Evolutionary conservation across 106 monocot genomes (phyloP), one percentile per base, ranked within the genome.

Genomic region (Alisma plantagoaquatica): DNA sequence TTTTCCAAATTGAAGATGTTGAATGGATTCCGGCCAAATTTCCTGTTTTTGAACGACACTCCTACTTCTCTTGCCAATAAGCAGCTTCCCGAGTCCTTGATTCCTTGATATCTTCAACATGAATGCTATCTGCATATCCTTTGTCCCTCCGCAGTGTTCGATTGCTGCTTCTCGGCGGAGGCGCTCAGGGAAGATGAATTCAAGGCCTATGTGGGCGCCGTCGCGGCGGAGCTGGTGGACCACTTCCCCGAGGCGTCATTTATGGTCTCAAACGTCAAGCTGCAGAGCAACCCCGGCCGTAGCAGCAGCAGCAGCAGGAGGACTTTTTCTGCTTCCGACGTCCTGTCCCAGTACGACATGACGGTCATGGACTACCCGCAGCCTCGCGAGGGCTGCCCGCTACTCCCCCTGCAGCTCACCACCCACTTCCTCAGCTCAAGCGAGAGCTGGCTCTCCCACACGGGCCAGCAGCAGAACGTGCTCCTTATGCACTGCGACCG

Each of bases 91-190:
- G n/a, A n/a, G n/a, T n/a, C n/a, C 17, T 26, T 24, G 16, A 9
- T 43, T 58, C 3, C 0, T 4, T 43, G 43, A 1, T 16, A 10
- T 18, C 11, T 17, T 58, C 17, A 25, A 29, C 15, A 18, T 9
- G 18, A 17, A 17, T 46, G 17, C 0, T 46, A 46, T 46, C n/a
- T n/a, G n/a, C n/a, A n/a, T n/a, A n/a, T n/a, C n/a, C n/a, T n/a
- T n/a, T n/a, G n/a, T n/a, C n/a, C n/a, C n/a, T n/a, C n/a, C n/a
- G 9, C 75, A 96, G 94, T 96, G 24, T 96, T 96, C 46, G 94
- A 96, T 73, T 81, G 75, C 44, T 88, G 94, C 59, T 88, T 96
- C 73, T 75, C 88, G 4, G 81, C 80, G 30, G 82, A 78, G 55
- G 70, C 81, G 3, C 47, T 84, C 57, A 73, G 69, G 43, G 77